Conservation (phyloP, 805 yeast genomes). For the Kuraishia piskuri region DNA sequence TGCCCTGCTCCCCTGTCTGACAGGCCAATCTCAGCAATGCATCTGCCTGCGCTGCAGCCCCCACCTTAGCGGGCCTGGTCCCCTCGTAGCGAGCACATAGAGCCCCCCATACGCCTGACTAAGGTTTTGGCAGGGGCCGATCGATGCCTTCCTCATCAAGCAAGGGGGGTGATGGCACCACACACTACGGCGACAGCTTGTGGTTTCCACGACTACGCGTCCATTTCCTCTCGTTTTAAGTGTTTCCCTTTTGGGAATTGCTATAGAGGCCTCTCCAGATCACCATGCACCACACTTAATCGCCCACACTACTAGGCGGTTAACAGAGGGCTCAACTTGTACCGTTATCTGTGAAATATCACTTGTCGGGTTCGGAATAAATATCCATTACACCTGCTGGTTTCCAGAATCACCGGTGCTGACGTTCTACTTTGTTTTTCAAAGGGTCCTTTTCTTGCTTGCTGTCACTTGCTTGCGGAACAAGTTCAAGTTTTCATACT, state of each 20-base stretch:
- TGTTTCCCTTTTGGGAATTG: slow-evolving; percentile 4
- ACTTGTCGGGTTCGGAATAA: too few species aligned
- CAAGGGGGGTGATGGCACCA: neutral
- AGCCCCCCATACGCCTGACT: too few species aligned
- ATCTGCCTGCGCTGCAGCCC: too few species aligned
- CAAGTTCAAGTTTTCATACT: neutral
- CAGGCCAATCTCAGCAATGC: too few species aligned
- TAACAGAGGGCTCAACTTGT: too few species aligned
- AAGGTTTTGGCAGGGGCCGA: neutral
- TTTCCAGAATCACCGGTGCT: too few species aligned
- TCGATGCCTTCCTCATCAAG: neutral
- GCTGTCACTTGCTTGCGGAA: neutral
- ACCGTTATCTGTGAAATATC: neutral
- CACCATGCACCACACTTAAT: neutral
- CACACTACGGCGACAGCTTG: neutral
- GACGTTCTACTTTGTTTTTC: neutral
- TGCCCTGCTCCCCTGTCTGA: too few species aligned
- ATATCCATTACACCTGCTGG: too few species aligned
- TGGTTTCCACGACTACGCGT: neutral
- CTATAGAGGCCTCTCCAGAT: neutral
- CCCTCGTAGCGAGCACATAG: too few species aligned
- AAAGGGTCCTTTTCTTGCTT: neutral
- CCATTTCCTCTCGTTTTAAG: slow-evolving; percentile 1
- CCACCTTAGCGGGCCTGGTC: too few species aligned
- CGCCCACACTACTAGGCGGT: neutral